Evolutionary conservation across 129 eudicot species (phyloP), one percentile per base, ranked within the genome.

Genomic region (Artemisia annua): DNA sequence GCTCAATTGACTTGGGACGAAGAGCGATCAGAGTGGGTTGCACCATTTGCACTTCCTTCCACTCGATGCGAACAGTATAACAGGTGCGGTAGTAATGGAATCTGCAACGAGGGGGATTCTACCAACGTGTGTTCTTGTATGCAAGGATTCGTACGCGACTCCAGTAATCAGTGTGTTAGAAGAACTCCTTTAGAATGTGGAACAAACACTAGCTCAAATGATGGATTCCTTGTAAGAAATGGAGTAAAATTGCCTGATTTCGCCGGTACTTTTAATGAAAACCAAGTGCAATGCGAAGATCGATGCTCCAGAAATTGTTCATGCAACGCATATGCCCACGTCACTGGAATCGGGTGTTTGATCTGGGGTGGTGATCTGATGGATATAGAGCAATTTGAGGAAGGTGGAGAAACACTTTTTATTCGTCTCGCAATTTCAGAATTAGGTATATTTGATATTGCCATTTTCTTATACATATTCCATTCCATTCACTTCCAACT

Each of bases 261-360:
- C 61, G 82, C 79, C 61, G 74, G 63, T 55, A 63, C 60, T 11
- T 71, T 71, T 10, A 61, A 11, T 14, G 61, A 67, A 44, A 20
- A 64, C 51, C 44, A 2, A 15, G 48, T 30, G 4, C 79, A 73
- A 5, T 87, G 92, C 65, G 60, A 71, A 64, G 71, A 60, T 7
- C 48, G 30, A 81, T 87, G 92, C 75, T 57, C 79, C 72, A 64
- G 51, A 48, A 87, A 87, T 62, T 87, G 92, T 66, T 84, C 92
- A 0, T 87, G 92, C 57, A 60, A 35, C 9, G 92, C 87, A 0
- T 87, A 81, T 60, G 84, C 89, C 7, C 84, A 26, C 75, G 78
- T 75, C 28, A 30, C 67, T 3, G 87, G 89, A 18, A 73, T 82
- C 11, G 83, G 81, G 24, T 87, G 92, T 76, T 28, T 28, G 32